A percentile compares a stretch with the other conserved stretches of the same genome.
Evolutionary conservation across 257 asterid species (phyloP).

Genomic region (Fraxinus americana): DNA sequence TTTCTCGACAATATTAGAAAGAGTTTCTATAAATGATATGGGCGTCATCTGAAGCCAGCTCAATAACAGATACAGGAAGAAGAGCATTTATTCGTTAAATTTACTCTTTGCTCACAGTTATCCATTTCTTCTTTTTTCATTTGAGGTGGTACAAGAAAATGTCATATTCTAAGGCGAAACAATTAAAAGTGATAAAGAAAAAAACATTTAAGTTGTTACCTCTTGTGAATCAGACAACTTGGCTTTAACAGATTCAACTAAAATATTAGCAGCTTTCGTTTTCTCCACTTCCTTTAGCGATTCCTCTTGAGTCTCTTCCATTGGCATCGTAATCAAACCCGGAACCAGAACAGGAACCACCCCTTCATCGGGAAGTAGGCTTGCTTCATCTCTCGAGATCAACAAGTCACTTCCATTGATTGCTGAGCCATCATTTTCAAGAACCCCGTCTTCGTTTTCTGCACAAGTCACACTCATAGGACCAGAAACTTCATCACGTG

Average conservation of each 20-base stretch:
- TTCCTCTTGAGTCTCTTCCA: slow-evolving; percentile 34
- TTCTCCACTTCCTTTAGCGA: slow-evolving; percentile 28
- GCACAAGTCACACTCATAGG: neutral
- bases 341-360: slow-evolving; percentile 57
- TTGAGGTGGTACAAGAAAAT: neutral
- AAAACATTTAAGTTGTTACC: slow-evolving; percentile 47
- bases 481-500: slow-evolving; percentile 2
- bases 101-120: neutral
- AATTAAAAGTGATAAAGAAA: slow-evolving; percentile 8
- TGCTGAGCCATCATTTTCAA: slow-evolving; percentile 10
- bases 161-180: slow-evolving; percentile 7
- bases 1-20: too few relatives aligned
- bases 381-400: slow-evolving; percentile 26
- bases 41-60: neutral
- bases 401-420: slow-evolving; percentile 4
- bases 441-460: slow-evolving; percentile 15
- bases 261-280: slow-evolving; percentile 13
- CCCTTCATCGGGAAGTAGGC: slow-evolving; percentile 28
- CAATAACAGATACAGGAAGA: slow-evolving; percentile 1
- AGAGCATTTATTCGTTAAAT: neutral
- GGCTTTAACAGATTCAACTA: slow-evolving; percentile 25
- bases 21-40: neutral
- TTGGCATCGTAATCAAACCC: slow-evolving; percentile 43
- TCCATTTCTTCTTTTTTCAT: neutral
- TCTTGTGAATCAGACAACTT: slow-evolving; percentile 38